These are phyloP conservation scores for Blakeslea trispora DNA, from an alignment of 371 early-diverging fungal genomes.

Conservation along the genomic window DNA sequence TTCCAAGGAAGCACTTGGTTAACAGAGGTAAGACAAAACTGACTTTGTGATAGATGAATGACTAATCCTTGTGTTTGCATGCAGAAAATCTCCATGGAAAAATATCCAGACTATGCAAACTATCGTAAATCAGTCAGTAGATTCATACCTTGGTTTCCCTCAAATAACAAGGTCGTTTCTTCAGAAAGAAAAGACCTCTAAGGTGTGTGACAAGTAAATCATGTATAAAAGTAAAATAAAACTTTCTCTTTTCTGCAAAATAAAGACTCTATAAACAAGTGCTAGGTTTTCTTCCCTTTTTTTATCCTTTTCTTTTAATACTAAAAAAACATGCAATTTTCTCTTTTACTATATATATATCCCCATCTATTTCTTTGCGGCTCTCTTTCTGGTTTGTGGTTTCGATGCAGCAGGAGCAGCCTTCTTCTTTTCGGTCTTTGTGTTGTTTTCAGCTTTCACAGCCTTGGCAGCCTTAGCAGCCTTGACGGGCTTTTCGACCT, in stretches of 20 bases:
- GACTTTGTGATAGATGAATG: too few relatives aligned
- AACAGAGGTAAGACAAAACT: constrained; percentile 66
- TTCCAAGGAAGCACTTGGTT: constrained; percentile 75
- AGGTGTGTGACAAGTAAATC: too few relatives aligned
- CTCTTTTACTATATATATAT: too few relatives aligned
- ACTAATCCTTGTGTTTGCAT: too few relatives aligned
- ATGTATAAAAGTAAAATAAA: not conserved
- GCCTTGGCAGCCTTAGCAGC: not conserved
- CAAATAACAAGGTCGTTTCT: not conserved
- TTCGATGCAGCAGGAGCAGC: too few relatives aligned
- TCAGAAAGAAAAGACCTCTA: constrained; percentile 13
- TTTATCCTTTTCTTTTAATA: not conserved
- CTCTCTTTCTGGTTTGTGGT: too few relatives aligned
- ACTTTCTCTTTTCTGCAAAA: too few relatives aligned
- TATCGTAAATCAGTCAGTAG: constrained; percentile 66
- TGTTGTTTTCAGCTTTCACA: not conserved
- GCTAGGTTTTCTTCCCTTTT: not conserved
- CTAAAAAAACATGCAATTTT: too few relatives aligned
- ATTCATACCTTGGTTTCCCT: constrained; percentile 62
- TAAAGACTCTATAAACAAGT: too few relatives aligned
- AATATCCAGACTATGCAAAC: constrained; percentile 74
- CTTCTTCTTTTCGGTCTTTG: not conserved
- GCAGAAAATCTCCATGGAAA: constrained; percentile 57
- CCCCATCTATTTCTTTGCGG: too few relatives aligned
- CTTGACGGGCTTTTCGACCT: not conserved